These are phyloP conservation scores for Cupressus sempervirens DNA, from an alignment of 75 land plant species.

Conservation along the genomic window DNA sequence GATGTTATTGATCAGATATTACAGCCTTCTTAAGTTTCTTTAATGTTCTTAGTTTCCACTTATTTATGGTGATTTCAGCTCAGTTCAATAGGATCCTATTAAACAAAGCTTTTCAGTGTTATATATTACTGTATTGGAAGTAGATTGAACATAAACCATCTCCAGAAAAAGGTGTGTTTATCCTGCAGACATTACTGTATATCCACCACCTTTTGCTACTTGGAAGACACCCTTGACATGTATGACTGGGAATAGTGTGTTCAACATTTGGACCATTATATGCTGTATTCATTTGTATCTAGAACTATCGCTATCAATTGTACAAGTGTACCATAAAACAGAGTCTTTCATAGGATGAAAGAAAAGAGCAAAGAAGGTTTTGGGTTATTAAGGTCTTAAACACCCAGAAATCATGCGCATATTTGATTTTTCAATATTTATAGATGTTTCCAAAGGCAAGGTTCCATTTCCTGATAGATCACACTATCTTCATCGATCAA, in stretches of 20 bases:
- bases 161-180: too few species aligned
- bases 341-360: too few species aligned
- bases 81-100: neutral
- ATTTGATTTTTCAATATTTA: too few species aligned
- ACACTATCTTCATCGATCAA: neutral
- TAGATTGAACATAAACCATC: too few species aligned
- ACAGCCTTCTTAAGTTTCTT: neutral
- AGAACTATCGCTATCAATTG: too few species aligned
- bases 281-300: neutral
- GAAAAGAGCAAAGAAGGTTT: too few species aligned
- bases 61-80: neutral
- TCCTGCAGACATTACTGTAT: too few species aligned
- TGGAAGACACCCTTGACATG: too few species aligned
- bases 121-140: neutral
- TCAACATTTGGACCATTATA: neutral
- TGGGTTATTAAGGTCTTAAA: too few species aligned
- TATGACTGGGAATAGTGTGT: neutral
- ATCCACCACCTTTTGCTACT: neutral
- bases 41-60: neutral
- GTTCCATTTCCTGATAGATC: neutral
- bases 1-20: neutral
- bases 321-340: too few species aligned
- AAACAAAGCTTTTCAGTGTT: neutral
- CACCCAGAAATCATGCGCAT: neutral
- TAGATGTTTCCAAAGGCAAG: too few species aligned